Percentiles rank a stretch among this genome's conserved stretches.
phyloP scores from a whole-genome alignment of 768 basidiomycete genomes.

The Rhizopogon sp. region DNA sequence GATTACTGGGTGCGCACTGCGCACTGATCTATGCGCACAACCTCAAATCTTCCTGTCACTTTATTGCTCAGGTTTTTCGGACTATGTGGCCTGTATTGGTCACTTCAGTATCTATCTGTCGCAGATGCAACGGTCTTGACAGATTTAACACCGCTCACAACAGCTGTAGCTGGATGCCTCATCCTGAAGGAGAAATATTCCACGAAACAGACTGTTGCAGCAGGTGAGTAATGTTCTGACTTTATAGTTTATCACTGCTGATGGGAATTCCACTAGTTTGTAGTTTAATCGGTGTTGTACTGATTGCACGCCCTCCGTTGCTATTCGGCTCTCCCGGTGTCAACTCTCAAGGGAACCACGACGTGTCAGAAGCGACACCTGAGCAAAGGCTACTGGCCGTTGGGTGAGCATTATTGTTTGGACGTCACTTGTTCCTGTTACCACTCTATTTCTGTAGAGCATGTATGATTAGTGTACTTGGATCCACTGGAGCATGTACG shows the following conservation, averaged over 20 bases:
- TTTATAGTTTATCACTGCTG: not conserved
- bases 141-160: constrained; percentile 67
- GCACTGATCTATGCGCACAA: not conserved
- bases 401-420: constrained; percentile 27
- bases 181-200: constrained; percentile 61
- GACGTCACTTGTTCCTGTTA: not conserved
- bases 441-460: constrained; percentile 31
- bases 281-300: constrained; percentile 70
- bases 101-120: constrained; percentile 68
- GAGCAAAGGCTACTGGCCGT: constrained; percentile 55
- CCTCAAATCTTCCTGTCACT: not conserved
- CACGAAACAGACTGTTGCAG: constrained; percentile 50
- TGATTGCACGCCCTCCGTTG: constrained; percentile 75
- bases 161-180: constrained; percentile 56
- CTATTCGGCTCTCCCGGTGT: constrained; percentile 48
- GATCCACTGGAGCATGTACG: constrained; percentile 67
- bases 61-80: constrained; percentile 56
- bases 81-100: constrained; percentile 61
- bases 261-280: constrained; percentile 32
- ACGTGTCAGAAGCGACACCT: constrained; percentile 14
- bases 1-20: constrained; percentile 45
- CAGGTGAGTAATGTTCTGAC: constrained; percentile 23
- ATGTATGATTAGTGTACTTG: constrained; percentile 60
- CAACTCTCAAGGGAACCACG: not conserved
- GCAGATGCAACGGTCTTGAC: constrained; percentile 76